Conservation (phyloP, 495 filamentous ascomycete species). For the Bathelium albidoporum region DNA sequence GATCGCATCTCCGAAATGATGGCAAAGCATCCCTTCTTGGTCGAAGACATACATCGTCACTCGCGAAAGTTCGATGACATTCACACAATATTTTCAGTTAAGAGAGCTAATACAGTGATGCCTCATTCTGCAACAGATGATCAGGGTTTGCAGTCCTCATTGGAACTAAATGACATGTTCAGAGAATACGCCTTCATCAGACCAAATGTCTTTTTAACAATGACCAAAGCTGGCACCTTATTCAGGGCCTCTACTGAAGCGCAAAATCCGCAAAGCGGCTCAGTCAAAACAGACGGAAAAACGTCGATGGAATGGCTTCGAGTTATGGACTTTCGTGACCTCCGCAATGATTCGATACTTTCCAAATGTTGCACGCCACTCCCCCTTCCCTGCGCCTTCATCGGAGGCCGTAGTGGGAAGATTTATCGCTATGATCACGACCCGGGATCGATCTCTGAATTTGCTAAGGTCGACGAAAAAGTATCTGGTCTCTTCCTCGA, state of each 20-base stretch:
- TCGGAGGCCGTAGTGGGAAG: slow-evolving; percentile 45
- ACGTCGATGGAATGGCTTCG: not conserved
- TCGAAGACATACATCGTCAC: too few species aligned
- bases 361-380: not conserved
- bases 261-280: not conserved
- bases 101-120: not conserved
- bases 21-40: not conserved
- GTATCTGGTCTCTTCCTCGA: slow-evolving; percentile 39
- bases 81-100: not conserved
- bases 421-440: slow-evolving; percentile 38
- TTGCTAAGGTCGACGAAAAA: slow-evolving; percentile 32
- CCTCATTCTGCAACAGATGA: not conserved
- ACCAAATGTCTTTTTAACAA: slow-evolving; percentile 44
- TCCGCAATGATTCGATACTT: not conserved
- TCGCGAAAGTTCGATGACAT: too few species aligned
- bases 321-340: not conserved
- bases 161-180: slow-evolving; percentile 30
- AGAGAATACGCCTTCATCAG: slow-evolving; percentile 58
- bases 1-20: not conserved
- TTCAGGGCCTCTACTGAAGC: not conserved
- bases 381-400: slow-evolving; percentile 26
- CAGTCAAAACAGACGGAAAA: not conserved
- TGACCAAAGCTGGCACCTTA: slow-evolving; percentile 44
- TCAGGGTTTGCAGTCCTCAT: not conserved
- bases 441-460: not conserved